These are phyloP conservation scores for Blastobotrys raffinosifermentans DNA, from an alignment of 1,139 yeast genomes.

Conservation along the genomic window DNA sequence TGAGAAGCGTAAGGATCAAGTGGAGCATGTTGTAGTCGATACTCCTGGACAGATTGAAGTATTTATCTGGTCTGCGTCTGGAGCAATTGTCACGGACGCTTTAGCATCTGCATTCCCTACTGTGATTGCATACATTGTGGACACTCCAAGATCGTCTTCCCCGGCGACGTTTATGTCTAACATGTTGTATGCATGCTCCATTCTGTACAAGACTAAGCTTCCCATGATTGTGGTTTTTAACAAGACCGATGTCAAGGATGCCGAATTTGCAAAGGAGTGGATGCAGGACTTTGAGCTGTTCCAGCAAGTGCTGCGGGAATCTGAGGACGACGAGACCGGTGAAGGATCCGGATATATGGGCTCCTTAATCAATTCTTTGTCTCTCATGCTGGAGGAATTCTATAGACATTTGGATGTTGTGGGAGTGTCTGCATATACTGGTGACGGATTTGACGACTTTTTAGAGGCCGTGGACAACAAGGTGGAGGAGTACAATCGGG, in stretches of 20 bases:
- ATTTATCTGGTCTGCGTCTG: conserved; percentile 88
- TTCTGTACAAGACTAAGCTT: conserved; percentile 87
- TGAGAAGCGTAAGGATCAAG: conserved; percentile 63
- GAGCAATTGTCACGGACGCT: conserved; percentile 93
- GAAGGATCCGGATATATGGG: conserved; percentile 91
- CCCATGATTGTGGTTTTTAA: conserved; percentile 97
- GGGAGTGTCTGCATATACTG: conserved; percentile 86
- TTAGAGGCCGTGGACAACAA: conserved; percentile 75
- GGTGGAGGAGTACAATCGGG: conserved; percentile 80
- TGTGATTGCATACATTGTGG: conserved; percentile 90
- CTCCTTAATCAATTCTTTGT: conserved; percentile 88
- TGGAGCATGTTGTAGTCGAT: conserved; percentile 74
- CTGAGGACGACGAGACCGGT: conserved; percentile 57
- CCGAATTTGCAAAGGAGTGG: conserved; percentile 92
- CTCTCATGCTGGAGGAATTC: conserved; percentile 92
- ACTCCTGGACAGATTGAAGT: conserved; percentile 99
- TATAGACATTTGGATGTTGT: conserved; percentile 90
- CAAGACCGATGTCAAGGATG: conserved; percentile 83
- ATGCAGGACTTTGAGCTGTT: conserved; percentile 94
- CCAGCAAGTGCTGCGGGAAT: conserved; percentile 65
- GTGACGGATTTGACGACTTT: conserved; percentile 91
- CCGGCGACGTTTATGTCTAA: conserved; percentile 98
- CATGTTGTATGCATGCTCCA: conserved; percentile 97
- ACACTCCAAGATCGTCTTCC: conserved; percentile 88
- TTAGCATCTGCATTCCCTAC: conserved; percentile 96